These are phyloP conservation scores for Apiospora rasikravindrae DNA, from an alignment of 2,329 filamentous ascomycete genomes.

Conservation along the genomic window DNA sequence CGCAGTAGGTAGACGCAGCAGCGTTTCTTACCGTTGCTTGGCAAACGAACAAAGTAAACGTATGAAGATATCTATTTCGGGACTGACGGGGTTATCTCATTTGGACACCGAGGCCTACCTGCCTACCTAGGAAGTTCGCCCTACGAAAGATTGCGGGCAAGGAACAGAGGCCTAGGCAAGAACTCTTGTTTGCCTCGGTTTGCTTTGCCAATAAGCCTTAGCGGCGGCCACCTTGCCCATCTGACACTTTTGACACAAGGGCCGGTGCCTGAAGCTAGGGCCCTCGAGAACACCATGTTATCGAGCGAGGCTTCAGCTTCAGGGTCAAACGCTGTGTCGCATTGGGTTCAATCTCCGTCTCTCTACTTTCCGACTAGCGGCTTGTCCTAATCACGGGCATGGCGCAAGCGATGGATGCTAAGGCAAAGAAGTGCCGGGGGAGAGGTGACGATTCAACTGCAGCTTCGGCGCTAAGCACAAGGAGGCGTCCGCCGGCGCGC, in stretches of 20 bases:
- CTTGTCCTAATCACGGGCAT: neutral
- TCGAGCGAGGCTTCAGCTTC: neutral
- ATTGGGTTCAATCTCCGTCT: neutral
- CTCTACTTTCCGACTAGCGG: neutral
- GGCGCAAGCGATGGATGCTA: neutral
- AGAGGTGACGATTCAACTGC: neutral
- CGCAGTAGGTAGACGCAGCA: too few relatives aligned
- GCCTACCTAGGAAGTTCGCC: too few relatives aligned
- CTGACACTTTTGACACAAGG: neutral
- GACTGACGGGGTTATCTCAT: neutral
- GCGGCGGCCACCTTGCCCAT: neutral
- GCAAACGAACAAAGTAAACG: neutral
- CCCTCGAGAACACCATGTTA: neutral
- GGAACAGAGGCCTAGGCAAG: neutral
- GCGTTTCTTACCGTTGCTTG: too few relatives aligned
- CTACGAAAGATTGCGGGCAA: neutral
- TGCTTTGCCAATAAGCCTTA: neutral
- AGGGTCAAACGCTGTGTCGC: neutral
- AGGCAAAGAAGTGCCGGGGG: neutral
- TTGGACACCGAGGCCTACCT: neutral
- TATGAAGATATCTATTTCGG: neutral
- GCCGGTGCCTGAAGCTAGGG: neutral
- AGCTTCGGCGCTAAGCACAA: neutral
- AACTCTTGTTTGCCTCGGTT: neutral
- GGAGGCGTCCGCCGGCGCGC: constrained; percentile 6